Percentiles rank a stretch among this genome's conserved stretches.
Conservation (phyloP, 2,329 filamentous ascomycete species). For the Phialocephala sp. region DNA sequence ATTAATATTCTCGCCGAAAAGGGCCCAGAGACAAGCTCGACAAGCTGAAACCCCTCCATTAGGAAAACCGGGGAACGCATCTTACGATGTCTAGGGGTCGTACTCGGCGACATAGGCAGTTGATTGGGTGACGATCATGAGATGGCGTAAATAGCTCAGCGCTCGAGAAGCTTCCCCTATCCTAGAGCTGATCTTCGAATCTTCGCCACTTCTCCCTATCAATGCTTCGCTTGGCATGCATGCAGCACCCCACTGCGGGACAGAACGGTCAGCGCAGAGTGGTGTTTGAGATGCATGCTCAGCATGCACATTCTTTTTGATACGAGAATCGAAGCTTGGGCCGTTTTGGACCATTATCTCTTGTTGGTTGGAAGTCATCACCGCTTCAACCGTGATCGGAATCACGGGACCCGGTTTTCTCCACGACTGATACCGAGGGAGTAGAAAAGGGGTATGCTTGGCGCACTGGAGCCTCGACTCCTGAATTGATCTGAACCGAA, state of each 20-base stretch:
- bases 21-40: neutral
- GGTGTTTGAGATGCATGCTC: too few species aligned
- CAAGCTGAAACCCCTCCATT: neutral
- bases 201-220: neutral
- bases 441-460: neutral
- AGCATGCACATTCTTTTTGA: neutral
- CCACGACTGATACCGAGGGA: neutral
- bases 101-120: neutral
- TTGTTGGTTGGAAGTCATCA: too few species aligned
- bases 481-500: neutral
- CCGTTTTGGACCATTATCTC: neutral
- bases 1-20: neutral
- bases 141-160: neutral
- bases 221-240: neutral
- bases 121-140: constrained; percentile 7
- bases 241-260: constrained; percentile 1
- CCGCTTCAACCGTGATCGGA: neutral
- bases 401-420: constrained; percentile 2
- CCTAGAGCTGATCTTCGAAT: neutral
- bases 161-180: neutral
- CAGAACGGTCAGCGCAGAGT: neutral
- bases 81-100: neutral
- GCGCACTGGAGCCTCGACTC: neutral
- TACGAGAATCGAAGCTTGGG: constrained; percentile 5
- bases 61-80: neutral